These are phyloP conservation scores for Cystobasidium pallidum DNA, from an alignment of 1,284 basidiomycete species.

Conservation along the genomic window DNA sequence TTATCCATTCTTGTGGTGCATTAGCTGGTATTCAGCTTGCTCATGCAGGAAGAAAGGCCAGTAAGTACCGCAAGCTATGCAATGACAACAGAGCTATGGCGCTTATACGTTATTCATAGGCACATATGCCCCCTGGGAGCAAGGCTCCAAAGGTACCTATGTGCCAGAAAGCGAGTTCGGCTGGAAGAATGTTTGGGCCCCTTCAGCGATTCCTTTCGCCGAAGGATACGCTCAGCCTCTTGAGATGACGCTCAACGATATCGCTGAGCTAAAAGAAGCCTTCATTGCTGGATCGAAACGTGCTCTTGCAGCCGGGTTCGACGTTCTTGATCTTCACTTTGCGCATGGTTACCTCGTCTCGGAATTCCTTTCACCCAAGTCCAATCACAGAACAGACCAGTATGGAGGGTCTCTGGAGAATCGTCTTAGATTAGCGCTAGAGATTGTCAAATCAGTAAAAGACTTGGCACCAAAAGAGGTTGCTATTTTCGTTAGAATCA, in stretches of 20 bases:
- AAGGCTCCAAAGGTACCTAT: constrained; percentile 30
- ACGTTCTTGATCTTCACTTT: constrained; percentile 69
- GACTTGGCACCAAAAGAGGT: constrained; percentile 64
- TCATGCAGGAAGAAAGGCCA: constrained; percentile 76
- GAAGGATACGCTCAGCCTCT: constrained; percentile 63
- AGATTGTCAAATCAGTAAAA: constrained; percentile 64
- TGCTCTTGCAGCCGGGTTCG: constrained; percentile 58
- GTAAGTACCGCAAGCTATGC: constrained; percentile 57
- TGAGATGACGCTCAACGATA: constrained; percentile 64
- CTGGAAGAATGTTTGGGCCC: constrained; percentile 70
- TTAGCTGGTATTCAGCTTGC: constrained; percentile 71
- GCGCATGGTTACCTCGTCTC: constrained; percentile 48
- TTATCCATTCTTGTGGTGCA: constrained; percentile 71
- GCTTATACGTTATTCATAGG: constrained; percentile 56
- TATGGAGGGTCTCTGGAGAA: constrained; percentile 68
- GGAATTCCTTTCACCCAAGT: constrained; percentile 69
- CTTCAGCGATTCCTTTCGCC: constrained; percentile 65
- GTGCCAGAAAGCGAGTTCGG: constrained; percentile 61
- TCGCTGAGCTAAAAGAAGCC: constrained; percentile 67
- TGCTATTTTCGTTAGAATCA: constrained; percentile 74
- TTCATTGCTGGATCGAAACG: constrained; percentile 69
- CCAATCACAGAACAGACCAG: constrained; percentile 69
- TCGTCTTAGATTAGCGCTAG: constrained; percentile 69
- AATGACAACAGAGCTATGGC: neutral
- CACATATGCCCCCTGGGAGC: constrained; percentile 40